phyloP scores from a whole-genome alignment of 352 stramenopile species.

The Phytopythium chamaehyphon region DNA sequence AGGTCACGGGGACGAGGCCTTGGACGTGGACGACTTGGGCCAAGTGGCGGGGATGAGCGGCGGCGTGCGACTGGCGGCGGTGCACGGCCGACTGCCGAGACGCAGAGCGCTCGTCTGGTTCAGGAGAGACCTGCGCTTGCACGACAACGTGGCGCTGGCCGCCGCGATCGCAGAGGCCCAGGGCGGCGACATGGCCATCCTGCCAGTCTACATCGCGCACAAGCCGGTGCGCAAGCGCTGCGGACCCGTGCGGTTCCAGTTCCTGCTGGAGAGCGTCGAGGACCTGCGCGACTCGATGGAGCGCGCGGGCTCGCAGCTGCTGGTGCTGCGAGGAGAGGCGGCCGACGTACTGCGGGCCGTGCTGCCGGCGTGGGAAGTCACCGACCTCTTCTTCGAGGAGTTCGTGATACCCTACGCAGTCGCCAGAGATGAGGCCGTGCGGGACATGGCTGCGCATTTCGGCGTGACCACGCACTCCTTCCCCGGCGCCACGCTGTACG shows the following conservation, averaged over 20 bases:
- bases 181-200: slow-evolving; percentile 23
- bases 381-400: slow-evolving; percentile 67
- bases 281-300: slow-evolving; percentile 59
- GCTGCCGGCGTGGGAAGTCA: slow-evolving; percentile 54
- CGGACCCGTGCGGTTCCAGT: slow-evolving; percentile 78
- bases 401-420: slow-evolving; percentile 49
- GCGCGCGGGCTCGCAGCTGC: slow-evolving; percentile 27
- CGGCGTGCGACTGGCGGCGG: no score
- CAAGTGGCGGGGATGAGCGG: no score
- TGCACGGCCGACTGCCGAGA: slow-evolving; percentile 4
- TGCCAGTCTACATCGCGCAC: slow-evolving; percentile 89
- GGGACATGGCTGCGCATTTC: slow-evolving; percentile 25
- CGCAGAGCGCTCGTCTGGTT: slow-evolving; percentile 88
- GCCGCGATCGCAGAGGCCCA: slow-evolving; percentile 40
- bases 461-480: slow-evolving; percentile 31
- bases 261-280: slow-evolving; percentile 89
- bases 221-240: slow-evolving; percentile 63
- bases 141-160: slow-evolving; percentile 94
- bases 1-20: no score
- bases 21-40: no score
- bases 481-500: slow-evolving; percentile 49
- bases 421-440: slow-evolving; percentile 36
- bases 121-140: slow-evolving; percentile 91
- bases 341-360: slow-evolving; percentile 48
- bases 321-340: slow-evolving; percentile 57